Conservation (phyloP, 176 grass and related monocot species). For the Aegilops umbellulata region DNA sequence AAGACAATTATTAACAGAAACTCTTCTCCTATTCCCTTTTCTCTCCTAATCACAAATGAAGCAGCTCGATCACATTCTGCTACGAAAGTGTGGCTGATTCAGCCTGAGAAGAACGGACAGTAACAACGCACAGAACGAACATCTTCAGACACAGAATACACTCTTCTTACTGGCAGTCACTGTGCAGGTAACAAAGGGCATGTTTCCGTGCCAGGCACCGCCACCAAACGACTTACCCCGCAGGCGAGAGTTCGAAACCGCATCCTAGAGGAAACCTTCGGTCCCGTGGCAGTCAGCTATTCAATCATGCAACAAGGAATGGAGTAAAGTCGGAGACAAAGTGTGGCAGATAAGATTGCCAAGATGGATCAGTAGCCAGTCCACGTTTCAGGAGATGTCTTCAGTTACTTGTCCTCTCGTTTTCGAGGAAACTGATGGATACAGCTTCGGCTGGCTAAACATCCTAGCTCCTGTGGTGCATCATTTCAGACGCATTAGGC, state of each 20-base stretch:
- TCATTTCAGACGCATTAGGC: not conserved
- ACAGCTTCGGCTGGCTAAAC: not conserved
- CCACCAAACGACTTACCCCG: not conserved
- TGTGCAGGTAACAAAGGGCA: not conserved
- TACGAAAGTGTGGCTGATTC: not conserved
- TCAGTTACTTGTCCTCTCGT: not conserved
- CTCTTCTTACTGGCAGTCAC: not conserved
- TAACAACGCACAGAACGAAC: not conserved
- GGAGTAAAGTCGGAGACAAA: not conserved
- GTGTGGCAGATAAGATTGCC: not conserved
- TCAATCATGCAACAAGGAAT: not conserved
- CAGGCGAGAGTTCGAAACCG: not conserved
- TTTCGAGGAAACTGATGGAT: not conserved
- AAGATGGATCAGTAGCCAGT: not conserved
- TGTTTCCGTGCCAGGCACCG: not conserved
- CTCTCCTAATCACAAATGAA: constrained; percentile 11
- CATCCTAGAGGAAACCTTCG: constrained; percentile 80
- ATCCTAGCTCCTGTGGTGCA: not conserved
- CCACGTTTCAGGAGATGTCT: not conserved
- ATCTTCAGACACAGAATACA: not conserved
- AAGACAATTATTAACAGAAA: constrained; percentile 29
- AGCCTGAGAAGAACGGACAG: not conserved
- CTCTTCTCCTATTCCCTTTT: not conserved
- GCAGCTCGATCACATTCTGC: not conserved
- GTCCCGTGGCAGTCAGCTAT: constrained; percentile 19